Percentiles rank a stretch among this genome's conserved stretches.
These are phyloP conservation scores for Colletotrichum sp. DNA, from an alignment of 2,329 filamentous ascomycete species.

Conservation along the genomic window DNA sequence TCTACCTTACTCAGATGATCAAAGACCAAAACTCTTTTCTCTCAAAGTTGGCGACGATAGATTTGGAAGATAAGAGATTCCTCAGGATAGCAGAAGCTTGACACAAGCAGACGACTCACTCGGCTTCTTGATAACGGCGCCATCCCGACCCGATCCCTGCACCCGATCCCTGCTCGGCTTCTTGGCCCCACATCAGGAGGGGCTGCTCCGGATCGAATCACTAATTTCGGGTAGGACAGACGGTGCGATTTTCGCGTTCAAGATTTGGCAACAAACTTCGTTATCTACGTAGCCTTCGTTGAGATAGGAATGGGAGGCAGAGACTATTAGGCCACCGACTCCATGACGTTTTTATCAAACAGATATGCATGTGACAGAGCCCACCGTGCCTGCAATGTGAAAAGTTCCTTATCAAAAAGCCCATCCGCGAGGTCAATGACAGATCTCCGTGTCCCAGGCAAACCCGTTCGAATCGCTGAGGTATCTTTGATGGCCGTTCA, in stretches of 20 bases:
- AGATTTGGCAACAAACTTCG: background rate
- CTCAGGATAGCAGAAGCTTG: background rate
- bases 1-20: no score
- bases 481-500: background rate
- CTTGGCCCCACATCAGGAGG: background rate
- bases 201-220: background rate
- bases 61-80: background rate
- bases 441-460: background rate
- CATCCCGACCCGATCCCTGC: background rate
- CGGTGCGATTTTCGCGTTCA: background rate
- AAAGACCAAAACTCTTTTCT: background rate
- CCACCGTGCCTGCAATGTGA: background rate
- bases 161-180: background rate
- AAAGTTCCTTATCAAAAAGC: background rate
- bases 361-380: background rate
- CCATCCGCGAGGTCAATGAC: background rate
- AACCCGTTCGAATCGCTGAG: background rate
- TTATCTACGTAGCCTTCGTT: background rate
- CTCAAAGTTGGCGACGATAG: background rate
- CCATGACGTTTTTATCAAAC: background rate
- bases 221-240: background rate
- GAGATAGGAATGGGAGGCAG: background rate
- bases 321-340: background rate
- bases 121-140: background rate
- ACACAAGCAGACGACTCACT: background rate